Evolutionary conservation across 768 basidiomycete species (phyloP).

Genomic region (Austroboletus festivus): DNA sequence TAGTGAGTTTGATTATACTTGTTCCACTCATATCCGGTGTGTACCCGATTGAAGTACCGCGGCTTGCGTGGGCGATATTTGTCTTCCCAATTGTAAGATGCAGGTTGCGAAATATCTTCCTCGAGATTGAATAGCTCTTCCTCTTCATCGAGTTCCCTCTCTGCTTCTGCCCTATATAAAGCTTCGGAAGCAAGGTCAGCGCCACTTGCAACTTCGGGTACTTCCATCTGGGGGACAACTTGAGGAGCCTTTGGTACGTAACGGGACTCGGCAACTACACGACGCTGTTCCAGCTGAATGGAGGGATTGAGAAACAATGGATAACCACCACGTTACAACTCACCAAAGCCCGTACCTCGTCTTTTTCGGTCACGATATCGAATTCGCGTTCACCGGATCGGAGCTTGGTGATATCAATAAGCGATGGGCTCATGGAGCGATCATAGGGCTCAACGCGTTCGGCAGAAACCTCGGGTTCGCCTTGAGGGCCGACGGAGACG

Average conservation of each 20-base stretch:
- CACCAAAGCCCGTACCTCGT: constrained; percentile 66
- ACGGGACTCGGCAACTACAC: constrained; percentile 75
- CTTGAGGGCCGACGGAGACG: constrained; percentile 31
- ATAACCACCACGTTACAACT: constrained; percentile 22
- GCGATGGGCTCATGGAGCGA: constrained; percentile 81
- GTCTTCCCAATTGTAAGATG: constrained; percentile 97
- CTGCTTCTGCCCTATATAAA: constrained; percentile 86
- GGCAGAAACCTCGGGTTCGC: constrained; percentile 36
- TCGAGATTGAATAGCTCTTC: constrained; percentile 95
- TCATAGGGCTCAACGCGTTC: constrained; percentile 80
- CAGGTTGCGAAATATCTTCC: constrained; percentile 79
- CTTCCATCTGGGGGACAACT: constrained; percentile 53
- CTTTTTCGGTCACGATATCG: constrained; percentile 67
- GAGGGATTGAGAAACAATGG: constrained; percentile 1
- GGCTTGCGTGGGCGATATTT: constrained; percentile 97
- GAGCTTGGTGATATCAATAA: constrained; percentile 69
- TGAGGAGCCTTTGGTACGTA: constrained; percentile 80
- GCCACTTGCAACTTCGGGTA: constrained; percentile 55
- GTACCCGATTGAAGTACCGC: constrained; percentile 97
- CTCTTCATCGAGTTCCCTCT: constrained; percentile 91
- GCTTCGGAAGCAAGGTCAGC: constrained; percentile 87
- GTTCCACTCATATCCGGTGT: constrained; percentile 99
- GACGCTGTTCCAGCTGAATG: constrained; percentile 67
- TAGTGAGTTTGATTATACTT: constrained; percentile 99
- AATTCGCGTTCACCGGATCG: constrained; percentile 77